Base-by-base conservation (phyloP, 768 basidiomycete genomes). In the Lactarius akahatsu region DNA sequence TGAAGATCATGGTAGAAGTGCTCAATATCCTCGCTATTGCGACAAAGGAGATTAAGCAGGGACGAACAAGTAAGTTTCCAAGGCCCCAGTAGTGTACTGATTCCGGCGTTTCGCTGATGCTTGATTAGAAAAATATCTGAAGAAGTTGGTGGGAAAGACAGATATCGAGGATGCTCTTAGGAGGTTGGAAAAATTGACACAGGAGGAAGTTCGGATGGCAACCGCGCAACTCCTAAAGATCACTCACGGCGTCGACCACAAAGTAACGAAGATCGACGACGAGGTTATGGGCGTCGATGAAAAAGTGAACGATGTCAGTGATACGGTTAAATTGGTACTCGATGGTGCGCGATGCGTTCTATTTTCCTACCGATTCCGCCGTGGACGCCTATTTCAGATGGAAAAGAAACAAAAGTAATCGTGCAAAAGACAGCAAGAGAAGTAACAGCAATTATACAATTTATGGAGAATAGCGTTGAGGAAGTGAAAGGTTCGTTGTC, bases 11-110 rank as follows among this genome's bases (percentile, higher is more conserved):
- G 60, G 47, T 52, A 1, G 60, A 61, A 36, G 60, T 61, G 1
- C 32, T 61, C 18, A 34, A 45, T n/a, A 38, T 61, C 11, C 16
- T 61, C 0, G 47, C 32, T 4, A 47, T 50, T n/a, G n/a, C 34
- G 8, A 61, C 60, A 4, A 52, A 47, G 32, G 60, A 61, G 60
- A 52, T 61, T 5, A 61, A 61, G 7, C 60, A 50, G 7, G 60
- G 60, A 11, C 32, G n/a, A 26, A 47, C 47, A 8, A 47, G 60
- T 61, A n/a, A 38, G 60, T 7, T 38, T 11, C 1, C 23, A 4
- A 26, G 15, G 7, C 18, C 20, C 28, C 9, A 6, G 16, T 5
- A 10, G 2, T 38, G 36, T 38, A 3, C 32, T 10, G 4, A 8
- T 8, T 15, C 15, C 2, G 11, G 10, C 0, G 1, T 7, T 18